Percentiles rank a stretch among this genome's conserved stretches.
phyloP scores from a whole-genome alignment of 2,329 filamentous ascomycete genomes.

The Pseudocercospora vitis region DNA sequence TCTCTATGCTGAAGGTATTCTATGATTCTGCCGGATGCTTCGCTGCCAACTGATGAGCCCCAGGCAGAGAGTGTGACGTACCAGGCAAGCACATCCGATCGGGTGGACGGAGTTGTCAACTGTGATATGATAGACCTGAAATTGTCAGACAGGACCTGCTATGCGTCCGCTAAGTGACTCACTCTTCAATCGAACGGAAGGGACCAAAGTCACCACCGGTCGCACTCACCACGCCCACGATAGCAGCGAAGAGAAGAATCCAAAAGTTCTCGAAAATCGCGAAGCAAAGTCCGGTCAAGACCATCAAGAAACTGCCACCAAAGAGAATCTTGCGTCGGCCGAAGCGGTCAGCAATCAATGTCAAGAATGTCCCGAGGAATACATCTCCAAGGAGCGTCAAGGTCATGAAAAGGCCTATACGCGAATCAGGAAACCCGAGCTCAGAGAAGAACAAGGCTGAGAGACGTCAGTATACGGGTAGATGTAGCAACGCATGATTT shows the following conservation, averaged over 20 bases:
- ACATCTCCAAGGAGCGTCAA: constrained; percentile 37
- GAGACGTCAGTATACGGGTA: constrained; percentile 4
- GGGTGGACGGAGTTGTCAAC: constrained; percentile 55
- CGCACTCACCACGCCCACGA: constrained; percentile 37
- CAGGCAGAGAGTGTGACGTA: constrained; percentile 61
- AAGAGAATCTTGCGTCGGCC: constrained; percentile 36
- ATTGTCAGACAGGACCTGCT: background rate
- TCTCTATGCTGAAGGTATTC: constrained; percentile 47
- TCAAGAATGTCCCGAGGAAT: constrained; percentile 36
- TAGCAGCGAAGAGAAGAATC: constrained; percentile 36
- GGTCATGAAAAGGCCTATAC: constrained; percentile 40
- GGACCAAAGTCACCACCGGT: constrained; percentile 65
- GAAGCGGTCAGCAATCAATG: constrained; percentile 37
- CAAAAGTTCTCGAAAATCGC: constrained; percentile 37
- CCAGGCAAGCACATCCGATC: constrained; percentile 67
- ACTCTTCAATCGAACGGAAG: constrained; percentile 66
- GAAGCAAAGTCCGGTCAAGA: constrained; percentile 34
- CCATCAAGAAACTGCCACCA: constrained; percentile 36
- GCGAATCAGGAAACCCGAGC: constrained; percentile 35
- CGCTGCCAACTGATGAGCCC: constrained; percentile 57
- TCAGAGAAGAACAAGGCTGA: constrained; percentile 39
- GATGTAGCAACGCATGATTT: background rate
- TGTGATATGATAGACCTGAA: constrained; percentile 58
- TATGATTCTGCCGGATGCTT: constrained; percentile 54
- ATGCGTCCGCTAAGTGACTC: background rate